Evolutionary conservation across 176 grass and related monocot genomes (phyloP), one percentile per base, ranked within the genome.

Genomic region (Bolboschoenus planiculmis): DNA sequence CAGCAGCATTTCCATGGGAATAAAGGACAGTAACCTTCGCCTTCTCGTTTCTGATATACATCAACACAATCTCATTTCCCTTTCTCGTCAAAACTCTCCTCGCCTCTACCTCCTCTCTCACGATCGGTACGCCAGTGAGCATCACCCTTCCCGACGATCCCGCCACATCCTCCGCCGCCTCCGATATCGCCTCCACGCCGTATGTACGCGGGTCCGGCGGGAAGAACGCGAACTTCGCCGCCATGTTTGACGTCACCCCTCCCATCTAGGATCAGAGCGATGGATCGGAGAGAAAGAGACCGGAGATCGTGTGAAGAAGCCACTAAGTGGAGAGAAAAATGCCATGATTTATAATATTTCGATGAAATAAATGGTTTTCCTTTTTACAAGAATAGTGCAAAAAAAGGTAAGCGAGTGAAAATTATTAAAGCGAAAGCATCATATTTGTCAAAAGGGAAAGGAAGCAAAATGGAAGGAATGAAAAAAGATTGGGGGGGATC

Each of bases 141-240:
- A 46, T 16, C 88, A 88, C 85, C 81, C 73, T 81, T 33, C 86
- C 82, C 23, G 81, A 83, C 7, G 85, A 79, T 84, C 87, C 79
- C 29, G 1, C 55, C 73, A 91, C 85, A 81, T 83, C 85, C 35
- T 54, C 84, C 35, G 56, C 51, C 7, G 39, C 13, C 73, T 51
- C 63, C 16, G 70, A 33, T 5, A 42, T 7, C 65, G 81, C 85
- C 11, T 79, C 84, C 54, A 93, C 85, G 43, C 74, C 66, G 82
- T 98, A 98, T 1, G 85, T 88, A 47, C 92, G 90, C 5, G 92
- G 95, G 56, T 85, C 83, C 4, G 92, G 95, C 27, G 95, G 92
- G 78, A 94, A 95, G 61, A 94, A 95, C 1, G 95, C 90, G 81
- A 98, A 81, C 56, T 85, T 93, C 20, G 95, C 89, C n/a, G 89